These are phyloP conservation scores for Phlebiopsis flavidoalba DNA, from an alignment of 768 basidiomycete species.

Conservation along the genomic window DNA sequence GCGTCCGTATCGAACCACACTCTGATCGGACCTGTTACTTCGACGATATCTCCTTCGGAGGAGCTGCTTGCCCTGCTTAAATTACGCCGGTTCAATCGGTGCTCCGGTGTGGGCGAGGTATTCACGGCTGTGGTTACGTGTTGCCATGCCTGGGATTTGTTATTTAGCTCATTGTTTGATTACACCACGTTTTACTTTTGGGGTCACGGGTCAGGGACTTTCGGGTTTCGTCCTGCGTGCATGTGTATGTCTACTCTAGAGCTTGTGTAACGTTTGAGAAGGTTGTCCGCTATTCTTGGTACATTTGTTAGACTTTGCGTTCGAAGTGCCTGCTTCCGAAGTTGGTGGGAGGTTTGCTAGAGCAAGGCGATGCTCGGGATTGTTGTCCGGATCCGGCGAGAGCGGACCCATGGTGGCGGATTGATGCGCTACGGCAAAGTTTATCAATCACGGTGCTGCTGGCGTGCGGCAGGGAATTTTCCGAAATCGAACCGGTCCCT, in stretches of 20 bases:
- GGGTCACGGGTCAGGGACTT: neutral
- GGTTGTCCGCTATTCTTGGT: neutral
- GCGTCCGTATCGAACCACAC: constrained; percentile 20
- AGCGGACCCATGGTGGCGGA: constrained; percentile 2
- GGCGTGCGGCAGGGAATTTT: neutral
- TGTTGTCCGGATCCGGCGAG: neutral
- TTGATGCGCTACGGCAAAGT: constrained; percentile 1
- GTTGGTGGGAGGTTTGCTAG: neutral
- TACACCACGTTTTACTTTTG: neutral
- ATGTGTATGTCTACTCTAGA: neutral
- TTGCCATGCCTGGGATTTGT: neutral
- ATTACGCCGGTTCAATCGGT: neutral
- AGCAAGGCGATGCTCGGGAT: neutral
- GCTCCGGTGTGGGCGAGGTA: neutral
- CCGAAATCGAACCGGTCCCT: neutral
- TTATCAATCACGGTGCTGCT: constrained; percentile 1
- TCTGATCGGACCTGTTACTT: constrained; percentile 26
- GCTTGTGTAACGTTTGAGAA: neutral
- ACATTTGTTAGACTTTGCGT: too few species aligned
- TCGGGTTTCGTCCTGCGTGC: neutral
- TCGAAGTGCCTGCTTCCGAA: neutral
- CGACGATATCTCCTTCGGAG: constrained; percentile 20
- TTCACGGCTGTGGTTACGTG: neutral
- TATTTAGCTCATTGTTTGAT: neutral
- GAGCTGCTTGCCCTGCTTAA: constrained; percentile 17